Evolutionary conservation across 1,139 yeast genomes (phyloP), one percentile per base, ranked within the genome.

Genomic region (Protomyces gravidus): DNA sequence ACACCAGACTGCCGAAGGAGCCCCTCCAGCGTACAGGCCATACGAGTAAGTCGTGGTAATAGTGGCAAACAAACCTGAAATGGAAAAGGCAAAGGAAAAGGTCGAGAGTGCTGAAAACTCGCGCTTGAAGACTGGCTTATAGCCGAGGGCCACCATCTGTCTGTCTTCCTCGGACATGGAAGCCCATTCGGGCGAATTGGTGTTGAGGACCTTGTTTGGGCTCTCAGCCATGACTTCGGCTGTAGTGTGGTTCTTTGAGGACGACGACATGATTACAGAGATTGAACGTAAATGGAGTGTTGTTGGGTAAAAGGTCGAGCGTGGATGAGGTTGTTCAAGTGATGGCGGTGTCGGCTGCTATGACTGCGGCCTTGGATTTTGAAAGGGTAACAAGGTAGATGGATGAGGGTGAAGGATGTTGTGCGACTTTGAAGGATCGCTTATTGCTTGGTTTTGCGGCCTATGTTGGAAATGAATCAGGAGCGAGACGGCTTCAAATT

Each of bases 111-210:
- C 79, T 3, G 86, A 77, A 65, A 73, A 74, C 65, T 85, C 88
- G 69, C 92, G 80, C 67, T 81, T 81, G 70, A 85, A 82, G 68
- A 85, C 90, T 65, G 82, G 87, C 68, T 83, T 83, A 69, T 85
- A 85, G 47, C 92, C 92, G 67, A 85, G 75, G 36, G 69, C 67
- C 58, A 69, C 72, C 52, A 73, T 66, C 21, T 42, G 13, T n/a
- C 50, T 39, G 55, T 59, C 55, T 39, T 59, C 62, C 15, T 53
- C 53, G 27, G 45, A 32, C 51, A 53, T 25, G 28, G 58, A 33
- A 27, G 58, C 28, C 58, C 58, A 53, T 47, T 53, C 58, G 13
- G 50, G 28, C 25, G 50, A 46, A 21, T 23, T 36, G 5, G 42
- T 36, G 42, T 36, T 36, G 42, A 36, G 42, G 9, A 36, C 15